phyloP scores from a whole-genome alignment of 345 rosid species.

The Kernera saxatilis region DNA sequence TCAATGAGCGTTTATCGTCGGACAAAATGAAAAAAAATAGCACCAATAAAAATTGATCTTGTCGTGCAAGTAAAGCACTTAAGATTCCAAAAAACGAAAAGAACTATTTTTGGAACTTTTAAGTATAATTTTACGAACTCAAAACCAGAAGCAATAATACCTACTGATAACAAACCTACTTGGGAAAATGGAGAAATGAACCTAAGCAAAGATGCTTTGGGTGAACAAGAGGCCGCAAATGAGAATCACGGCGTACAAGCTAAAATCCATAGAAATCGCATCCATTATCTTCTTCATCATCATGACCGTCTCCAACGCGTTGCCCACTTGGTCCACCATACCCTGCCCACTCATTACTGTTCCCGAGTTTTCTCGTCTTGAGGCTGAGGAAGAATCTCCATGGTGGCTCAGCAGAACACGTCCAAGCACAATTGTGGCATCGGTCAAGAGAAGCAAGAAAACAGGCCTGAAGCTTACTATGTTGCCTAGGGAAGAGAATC shows the following conservation, averaged over 20 bases:
- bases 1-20: not conserved
- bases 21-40: not conserved
- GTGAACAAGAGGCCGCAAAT: slow-evolving; percentile 51
- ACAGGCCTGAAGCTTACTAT: slow-evolving; percentile 62
- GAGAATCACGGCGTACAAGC: slow-evolving; percentile 51
- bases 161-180: not conserved
- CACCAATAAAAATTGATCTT: not conserved
- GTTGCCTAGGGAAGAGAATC: slow-evolving; percentile 53
- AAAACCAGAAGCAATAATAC: not conserved
- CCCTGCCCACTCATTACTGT: slow-evolving; percentile 29
- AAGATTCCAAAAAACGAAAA: not conserved
- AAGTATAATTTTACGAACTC: not conserved
- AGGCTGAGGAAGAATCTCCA: slow-evolving; percentile 19
- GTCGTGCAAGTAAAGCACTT: not conserved
- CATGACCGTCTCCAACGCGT: slow-evolving; percentile 55
- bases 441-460: slow-evolving; percentile 55
- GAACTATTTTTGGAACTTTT: not conserved
- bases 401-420: slow-evolving; percentile 33
- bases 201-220: slow-evolving; percentile 14
- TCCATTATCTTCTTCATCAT: slow-evolving; percentile 56
- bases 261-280: slow-evolving; percentile 64
- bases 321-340: slow-evolving; percentile 59
- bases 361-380: slow-evolving; percentile 23
- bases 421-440: slow-evolving; percentile 49
- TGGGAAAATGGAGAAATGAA: not conserved